Evolutionary conservation across 352 stramenopile genomes (phyloP).

Genomic region (Elongisporangium anandrum): DNA sequence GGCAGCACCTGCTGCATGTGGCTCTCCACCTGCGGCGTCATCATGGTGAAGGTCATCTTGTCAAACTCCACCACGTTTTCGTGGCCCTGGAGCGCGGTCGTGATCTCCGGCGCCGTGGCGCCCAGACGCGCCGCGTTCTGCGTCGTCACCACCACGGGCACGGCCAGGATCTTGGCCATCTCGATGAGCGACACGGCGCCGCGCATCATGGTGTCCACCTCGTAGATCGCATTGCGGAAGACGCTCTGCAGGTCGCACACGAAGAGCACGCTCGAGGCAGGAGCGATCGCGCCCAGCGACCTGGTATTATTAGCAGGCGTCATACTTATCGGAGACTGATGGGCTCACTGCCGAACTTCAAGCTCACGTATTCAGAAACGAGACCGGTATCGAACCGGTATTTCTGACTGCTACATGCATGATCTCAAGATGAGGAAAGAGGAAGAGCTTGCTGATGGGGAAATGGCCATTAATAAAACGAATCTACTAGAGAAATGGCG

Average conservation of each 20-base stretch:
- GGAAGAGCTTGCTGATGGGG: no score
- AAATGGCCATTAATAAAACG: background rate
- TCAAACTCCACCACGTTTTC: constrained; percentile 64
- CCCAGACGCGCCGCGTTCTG: constrained; percentile 93
- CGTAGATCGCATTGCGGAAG: constrained; percentile 88
- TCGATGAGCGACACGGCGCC: constrained; percentile 37
- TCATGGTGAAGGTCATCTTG: constrained; percentile 96
- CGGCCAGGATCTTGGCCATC: constrained; percentile 60
- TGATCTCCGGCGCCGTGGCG: constrained; percentile 59
- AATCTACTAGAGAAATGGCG: background rate
- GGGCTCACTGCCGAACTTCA: background rate
- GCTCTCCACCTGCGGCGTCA: constrained; percentile 78
- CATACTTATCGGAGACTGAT: background rate
- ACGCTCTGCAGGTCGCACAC: constrained; percentile 93
- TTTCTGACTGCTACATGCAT: background rate
- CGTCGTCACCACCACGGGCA: constrained; percentile 90
- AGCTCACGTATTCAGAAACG: background rate
- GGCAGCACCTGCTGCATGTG: constrained; percentile 38
- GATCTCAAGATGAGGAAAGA: no score
- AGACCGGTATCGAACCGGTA: constrained; percentile 3
- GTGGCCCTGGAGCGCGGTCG: constrained; percentile 14
- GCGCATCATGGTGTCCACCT: constrained; percentile 82
- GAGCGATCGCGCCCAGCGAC: constrained; percentile 24
- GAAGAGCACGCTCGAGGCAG: constrained; percentile 68
- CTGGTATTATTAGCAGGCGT: background rate